Base-by-base conservation (phyloP, 805 yeast species). In the Candida boleticola region DNA sequence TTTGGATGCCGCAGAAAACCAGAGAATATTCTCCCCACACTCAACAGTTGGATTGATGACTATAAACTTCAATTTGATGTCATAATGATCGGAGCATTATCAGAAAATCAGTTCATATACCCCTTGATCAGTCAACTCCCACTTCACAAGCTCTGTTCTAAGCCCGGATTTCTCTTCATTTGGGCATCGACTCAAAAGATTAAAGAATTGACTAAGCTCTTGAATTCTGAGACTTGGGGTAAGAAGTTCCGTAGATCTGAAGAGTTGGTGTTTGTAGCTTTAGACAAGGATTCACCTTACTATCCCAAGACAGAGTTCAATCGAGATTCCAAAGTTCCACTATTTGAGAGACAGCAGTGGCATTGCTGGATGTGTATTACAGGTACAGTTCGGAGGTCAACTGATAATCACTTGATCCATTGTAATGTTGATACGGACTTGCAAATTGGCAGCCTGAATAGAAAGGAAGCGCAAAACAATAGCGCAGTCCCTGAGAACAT, bases 341-440 rank as follows among this genome's bases (percentile, higher is more conserved):
- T 86, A 20, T 72, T 86, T 42, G 81, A 79, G 45, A 79, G 82
- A 44, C 81, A 85, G 61, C 93, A 85, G 63, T 90, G 97, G 96
- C 97, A 92, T 64, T 90, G 97, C 55, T 85, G 96, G 86, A 89
- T 90, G 97, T 92, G 97, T 52, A 85, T 90, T 40, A 90, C 96
- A 2, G 97, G 97, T 2, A 90, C 97, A 0, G 92, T 90, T 5
- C 73, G 96, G 55, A 75, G 97, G 53, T 79, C 95, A 2, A 80
- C 82, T 0, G 97, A 90, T 63, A 77, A 77, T 11, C 89, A 87
- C 60, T 70, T 90, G 45, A 89, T 90, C 46, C 95, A 90, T 59
- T 92, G 97, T 65, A 90, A 90, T 56, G 80, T 90, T 30, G 95
- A 90, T 55, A 89, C 97, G 0, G 97, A 90, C 62, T 71, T 90